Percentiles rank a stretch among this genome's conserved stretches.
phyloP scores from a whole-genome alignment of 2,329 filamentous ascomycete genomes.

The Mycocentrospora acerina region DNA sequence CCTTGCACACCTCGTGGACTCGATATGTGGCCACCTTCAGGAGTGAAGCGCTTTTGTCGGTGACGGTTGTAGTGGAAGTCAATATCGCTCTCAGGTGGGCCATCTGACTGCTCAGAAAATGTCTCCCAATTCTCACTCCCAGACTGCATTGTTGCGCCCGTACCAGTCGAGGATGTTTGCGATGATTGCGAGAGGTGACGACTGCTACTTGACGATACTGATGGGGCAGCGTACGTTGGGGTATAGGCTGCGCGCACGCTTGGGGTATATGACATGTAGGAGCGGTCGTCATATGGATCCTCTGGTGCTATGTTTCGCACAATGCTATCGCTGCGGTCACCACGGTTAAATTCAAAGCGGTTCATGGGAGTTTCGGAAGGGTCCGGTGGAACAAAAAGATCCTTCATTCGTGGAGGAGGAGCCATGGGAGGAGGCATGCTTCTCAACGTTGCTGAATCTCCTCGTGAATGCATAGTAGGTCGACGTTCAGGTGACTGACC shows the following conservation, averaged over 20 bases:
- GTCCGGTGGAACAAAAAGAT: constrained; percentile 63
- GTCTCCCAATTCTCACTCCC: constrained; percentile 98
- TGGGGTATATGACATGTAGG: constrained; percentile 37
- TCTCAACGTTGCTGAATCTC: constrained; percentile 33
- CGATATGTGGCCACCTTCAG: constrained; percentile 37
- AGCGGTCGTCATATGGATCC: constrained; percentile 73
- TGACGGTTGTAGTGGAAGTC: constrained; percentile 76
- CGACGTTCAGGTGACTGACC: constrained; percentile 79
- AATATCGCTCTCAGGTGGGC: constrained; percentile 64
- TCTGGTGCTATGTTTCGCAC: constrained; percentile 68
- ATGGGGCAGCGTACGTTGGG: constrained; percentile 28
- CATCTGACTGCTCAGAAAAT: constrained; percentile 81
- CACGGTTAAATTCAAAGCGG: constrained; percentile 41
- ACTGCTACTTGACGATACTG: constrained; percentile 36
- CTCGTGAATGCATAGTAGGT: constrained; percentile 31
- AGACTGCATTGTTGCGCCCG: constrained; percentile 64
- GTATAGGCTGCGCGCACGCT: constrained; percentile 30
- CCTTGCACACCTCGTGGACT: constrained; percentile 37
- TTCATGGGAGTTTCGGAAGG: constrained; percentile 49
- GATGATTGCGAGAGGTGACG: constrained; percentile 66
- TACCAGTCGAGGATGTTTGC: constrained; percentile 56
- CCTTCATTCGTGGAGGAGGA: constrained; percentile 87
- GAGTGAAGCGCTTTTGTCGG: constrained; percentile 63
- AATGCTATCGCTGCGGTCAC: constrained; percentile 58
- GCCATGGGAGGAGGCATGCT: constrained; percentile 52